These are phyloP conservation scores for Fremontodendron californicum DNA, from an alignment of 345 rosid genomes.

Conservation along the genomic window DNA sequence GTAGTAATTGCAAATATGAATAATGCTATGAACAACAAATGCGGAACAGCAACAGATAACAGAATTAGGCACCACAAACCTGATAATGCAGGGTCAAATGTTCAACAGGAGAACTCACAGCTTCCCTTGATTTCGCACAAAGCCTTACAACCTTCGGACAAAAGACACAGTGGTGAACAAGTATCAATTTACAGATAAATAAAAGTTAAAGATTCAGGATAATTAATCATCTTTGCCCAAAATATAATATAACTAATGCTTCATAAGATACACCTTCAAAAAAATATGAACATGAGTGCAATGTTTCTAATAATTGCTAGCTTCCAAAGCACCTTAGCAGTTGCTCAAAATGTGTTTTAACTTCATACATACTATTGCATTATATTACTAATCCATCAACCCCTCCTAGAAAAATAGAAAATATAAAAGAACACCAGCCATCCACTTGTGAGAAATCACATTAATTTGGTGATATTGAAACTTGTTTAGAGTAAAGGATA, in stretches of 20 bases:
- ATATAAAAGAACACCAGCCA: neutral
- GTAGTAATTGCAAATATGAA: constrained; percentile 12
- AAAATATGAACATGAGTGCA: neutral
- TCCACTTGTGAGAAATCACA: neutral
- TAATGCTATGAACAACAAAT: neutral
- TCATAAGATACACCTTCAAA: neutral
- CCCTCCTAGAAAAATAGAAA: neutral
- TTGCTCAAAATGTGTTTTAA: neutral
- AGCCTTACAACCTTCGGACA: constrained; percentile 78
- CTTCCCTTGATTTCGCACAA: constrained; percentile 99
- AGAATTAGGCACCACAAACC: constrained; percentile 43
- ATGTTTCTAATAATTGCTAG: neutral
- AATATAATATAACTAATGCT: neutral
- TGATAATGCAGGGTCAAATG: constrained; percentile 99
- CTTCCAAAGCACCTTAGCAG: neutral
- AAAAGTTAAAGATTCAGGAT: neutral
- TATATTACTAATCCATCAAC: neutral
- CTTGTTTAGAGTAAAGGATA: neutral
- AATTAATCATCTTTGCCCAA: neutral
- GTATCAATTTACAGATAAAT: neutral
- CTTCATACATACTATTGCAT: neutral
- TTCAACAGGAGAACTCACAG: constrained; percentile 98
- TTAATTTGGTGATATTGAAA: neutral
- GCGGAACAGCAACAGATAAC: neutral
- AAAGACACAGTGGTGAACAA: constrained; percentile 8